Base-by-base conservation (phyloP, 1,284 basidiomycete genomes). In the Microstroma glucosiphilum region DNA sequence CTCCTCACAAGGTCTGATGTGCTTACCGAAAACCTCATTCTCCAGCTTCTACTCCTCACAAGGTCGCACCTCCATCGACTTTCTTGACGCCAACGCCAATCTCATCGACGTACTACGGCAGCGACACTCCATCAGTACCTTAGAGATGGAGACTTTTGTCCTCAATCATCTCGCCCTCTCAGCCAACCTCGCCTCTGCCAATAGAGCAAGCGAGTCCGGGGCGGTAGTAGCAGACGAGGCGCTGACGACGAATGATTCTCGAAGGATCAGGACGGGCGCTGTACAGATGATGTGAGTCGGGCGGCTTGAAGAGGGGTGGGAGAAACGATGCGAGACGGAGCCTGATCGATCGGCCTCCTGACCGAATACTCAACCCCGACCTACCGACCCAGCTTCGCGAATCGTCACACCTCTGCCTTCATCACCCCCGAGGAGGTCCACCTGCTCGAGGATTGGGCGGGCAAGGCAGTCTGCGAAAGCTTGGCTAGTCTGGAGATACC, bases 41-140 rank as follows among this genome's bases (percentile, higher is more conserved):
- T n/a, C 17, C 58, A 89, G 88, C 76, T 91, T 91, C 80, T 91
- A 91, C 81, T 88, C 88, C 51, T 89, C 88, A 13, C 89, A 91
- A 80, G 89, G 89, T 46, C 83, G 89, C 61, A 85, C 86, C 67
- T 89, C 89, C 1, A 51, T 67, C 0, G 86, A 87, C 0, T 91
- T 91, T 77, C 84, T 85, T 40, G 90, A 91, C 79, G 82, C 85
- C 71, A 91, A 91, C 73, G 81, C 82, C 17, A 80, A 82, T 67
- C 83, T 91, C 60, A 85, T 91, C 59, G 82, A 85, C 46, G 80
- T 83, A 46, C 76, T 91, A 56, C 81, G 59, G 37, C 57, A 70
- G 26, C 49, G 67, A 15, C 59, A 63, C 19, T 62, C 63, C 9
- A 21, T 60, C 85, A 86, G 69, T 87, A 90, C 77, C 83, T 89